phyloP scores from a whole-genome alignment of 2,329 filamentous ascomycete genomes.

The Teratosphaeria nubilosa region DNA sequence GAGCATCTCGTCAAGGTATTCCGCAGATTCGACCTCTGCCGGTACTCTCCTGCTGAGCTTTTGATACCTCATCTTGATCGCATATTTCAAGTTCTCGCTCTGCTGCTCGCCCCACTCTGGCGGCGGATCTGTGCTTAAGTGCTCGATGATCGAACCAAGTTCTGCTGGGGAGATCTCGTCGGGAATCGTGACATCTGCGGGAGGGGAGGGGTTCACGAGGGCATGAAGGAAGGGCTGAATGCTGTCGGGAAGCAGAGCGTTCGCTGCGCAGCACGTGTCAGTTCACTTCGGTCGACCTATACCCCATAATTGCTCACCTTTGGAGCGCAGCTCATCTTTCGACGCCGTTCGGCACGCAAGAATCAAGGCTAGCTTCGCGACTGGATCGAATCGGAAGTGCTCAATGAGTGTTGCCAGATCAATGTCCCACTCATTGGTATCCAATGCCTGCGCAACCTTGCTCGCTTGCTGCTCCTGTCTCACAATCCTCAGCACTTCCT shows the following conservation, averaged over 20 bases:
- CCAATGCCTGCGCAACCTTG: slow-evolving; percentile 89
- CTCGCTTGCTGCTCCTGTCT: slow-evolving; percentile 71
- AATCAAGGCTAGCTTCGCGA: slow-evolving; percentile 79
- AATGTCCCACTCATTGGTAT: slow-evolving; percentile 88
- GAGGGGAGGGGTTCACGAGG: slow-evolving; percentile 44
- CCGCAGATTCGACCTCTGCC: slow-evolving; percentile 56
- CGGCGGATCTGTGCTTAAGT: slow-evolving; percentile 76
- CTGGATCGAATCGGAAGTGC: slow-evolving; percentile 84
- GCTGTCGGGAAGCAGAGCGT: slow-evolving; percentile 78
- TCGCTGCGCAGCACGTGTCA: slow-evolving; percentile 47
- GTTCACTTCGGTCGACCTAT: neutral
- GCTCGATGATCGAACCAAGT: slow-evolving; percentile 71
- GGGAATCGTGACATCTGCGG: slow-evolving; percentile 44
- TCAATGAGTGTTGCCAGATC: slow-evolving; percentile 93
- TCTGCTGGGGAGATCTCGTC: slow-evolving; percentile 59
- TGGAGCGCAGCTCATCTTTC: slow-evolving; percentile 73
- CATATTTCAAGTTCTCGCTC: slow-evolving; percentile 57
- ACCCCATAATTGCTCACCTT: slow-evolving; percentile 49
- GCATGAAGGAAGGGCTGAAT: slow-evolving; percentile 68
- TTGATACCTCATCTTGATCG: slow-evolving; percentile 58
- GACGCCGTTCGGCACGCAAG: slow-evolving; percentile 78
- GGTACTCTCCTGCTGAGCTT: slow-evolving; percentile 56
- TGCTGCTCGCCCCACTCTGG: slow-evolving; percentile 72
- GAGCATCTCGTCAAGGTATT: slow-evolving; percentile 59
- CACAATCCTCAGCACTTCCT: slow-evolving; percentile 78